Conservation (phyloP, 2,329 filamentous ascomycete genomes). For the Hymenoscyphus fructigenus region DNA sequence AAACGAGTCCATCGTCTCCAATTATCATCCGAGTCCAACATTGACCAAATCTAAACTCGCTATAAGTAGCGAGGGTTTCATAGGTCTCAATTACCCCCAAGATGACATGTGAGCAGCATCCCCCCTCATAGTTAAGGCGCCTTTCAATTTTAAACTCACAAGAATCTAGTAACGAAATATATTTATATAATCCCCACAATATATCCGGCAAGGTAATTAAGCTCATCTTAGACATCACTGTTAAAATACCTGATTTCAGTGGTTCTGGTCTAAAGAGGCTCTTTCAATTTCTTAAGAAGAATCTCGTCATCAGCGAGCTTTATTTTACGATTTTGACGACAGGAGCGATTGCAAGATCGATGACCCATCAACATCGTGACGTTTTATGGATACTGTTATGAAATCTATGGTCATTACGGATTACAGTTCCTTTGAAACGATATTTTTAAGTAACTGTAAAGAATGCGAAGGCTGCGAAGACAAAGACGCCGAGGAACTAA, state of each 20-base stretch:
- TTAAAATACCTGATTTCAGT: not conserved
- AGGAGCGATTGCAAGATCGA: not conserved
- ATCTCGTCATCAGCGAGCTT: not conserved
- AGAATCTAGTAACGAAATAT: not conserved
- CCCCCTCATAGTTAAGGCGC: not conserved
- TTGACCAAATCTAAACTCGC: not conserved
- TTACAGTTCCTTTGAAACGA: not conserved
- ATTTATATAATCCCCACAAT: not conserved
- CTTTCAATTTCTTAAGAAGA: not conserved
- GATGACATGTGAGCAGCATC: not conserved
- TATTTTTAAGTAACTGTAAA: not conserved
- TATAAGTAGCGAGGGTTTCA: not conserved
- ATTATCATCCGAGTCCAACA: not conserved
- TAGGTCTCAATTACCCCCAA: not conserved
- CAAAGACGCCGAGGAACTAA: not conserved
- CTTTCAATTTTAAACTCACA: not conserved
- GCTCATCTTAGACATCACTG: not conserved
- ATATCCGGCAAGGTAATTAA: not conserved
- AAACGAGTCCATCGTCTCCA: not conserved
- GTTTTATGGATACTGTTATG: not conserved
- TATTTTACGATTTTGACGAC: not conserved
- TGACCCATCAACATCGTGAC: not conserved
- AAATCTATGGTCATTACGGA: not conserved
- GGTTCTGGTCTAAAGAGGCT: not conserved
- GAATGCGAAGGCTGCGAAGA: not conserved